A percentile compares a stretch with the other conserved stretches of the same genome.
These are phyloP conservation scores for Aspergillus brasiliensis DNA, from an alignment of 2,329 filamentous ascomycete genomes.

Conservation along the genomic window DNA sequence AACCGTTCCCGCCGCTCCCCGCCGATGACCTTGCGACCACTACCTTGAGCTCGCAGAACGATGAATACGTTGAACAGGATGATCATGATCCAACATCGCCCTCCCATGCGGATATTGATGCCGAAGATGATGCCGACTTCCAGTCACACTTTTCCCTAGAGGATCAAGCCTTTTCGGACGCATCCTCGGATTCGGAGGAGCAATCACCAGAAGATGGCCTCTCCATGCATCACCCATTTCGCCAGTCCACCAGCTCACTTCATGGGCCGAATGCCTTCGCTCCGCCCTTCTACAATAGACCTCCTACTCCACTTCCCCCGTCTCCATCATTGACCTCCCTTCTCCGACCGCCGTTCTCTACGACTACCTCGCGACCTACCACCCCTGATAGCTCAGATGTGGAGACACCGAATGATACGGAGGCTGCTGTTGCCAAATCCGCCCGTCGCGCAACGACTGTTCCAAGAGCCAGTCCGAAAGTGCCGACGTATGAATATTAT, in stretches of 20 bases:
- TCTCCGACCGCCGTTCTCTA: constrained; percentile 69
- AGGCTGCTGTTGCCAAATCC: constrained; percentile 62
- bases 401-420: constrained; percentile 66
- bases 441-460: constrained; percentile 65
- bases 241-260: constrained; percentile 45
- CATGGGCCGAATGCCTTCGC: constrained; percentile 56
- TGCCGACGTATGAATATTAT: constrained; percentile 99
- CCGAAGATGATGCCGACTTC: constrained; percentile 46
- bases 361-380: constrained; percentile 78
- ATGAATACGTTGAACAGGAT: constrained; percentile 27
- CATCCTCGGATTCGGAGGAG: constrained; percentile 36
- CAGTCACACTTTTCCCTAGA: constrained; percentile 49
- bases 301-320: constrained; percentile 90
- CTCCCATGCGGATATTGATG: constrained; percentile 30
- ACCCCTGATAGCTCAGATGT: constrained; percentile 91
- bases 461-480: constrained; percentile 83
- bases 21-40: constrained; percentile 27
- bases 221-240: constrained; percentile 41
- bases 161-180: constrained; percentile 40
- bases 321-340: constrained; percentile 92
- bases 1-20: constrained; percentile 36
- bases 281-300: constrained; percentile 94
- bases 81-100: constrained; percentile 33
- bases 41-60: constrained; percentile 14
- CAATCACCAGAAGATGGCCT: constrained; percentile 31